Evolutionary conservation across 2,329 filamentous ascomycete genomes (phyloP), one percentile per base, ranked within the genome.

Genomic region (Pseudocercospora pini-densiflorae): DNA sequence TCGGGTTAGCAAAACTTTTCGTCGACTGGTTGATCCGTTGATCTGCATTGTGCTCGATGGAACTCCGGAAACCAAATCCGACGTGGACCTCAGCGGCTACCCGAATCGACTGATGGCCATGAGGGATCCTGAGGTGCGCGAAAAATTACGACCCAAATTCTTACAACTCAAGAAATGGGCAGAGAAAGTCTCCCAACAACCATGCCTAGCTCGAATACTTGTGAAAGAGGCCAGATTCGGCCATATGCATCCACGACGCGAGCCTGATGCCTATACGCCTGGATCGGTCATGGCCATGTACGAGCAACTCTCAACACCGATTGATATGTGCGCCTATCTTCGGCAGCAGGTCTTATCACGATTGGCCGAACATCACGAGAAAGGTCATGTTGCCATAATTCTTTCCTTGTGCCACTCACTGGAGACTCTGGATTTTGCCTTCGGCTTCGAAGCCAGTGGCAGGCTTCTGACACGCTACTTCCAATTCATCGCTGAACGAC

Each of bases 281-380:
- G 51, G 51, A 33, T 55, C 51, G 27, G 51, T 27, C 12, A 29
- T 55, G 27, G 24, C 51, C 16, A 27, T 31, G 23, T 55, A 55
- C 12, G 51, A 55, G 24, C 51, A 29, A 23, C 51, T 55, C 16
- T 55, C 51, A 55, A 55, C 51, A n/a, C 51, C 51, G 8, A 55
- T 55, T 16, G 51, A 55, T 27, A 55, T 55, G 27, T 55, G 51
- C 19, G 51, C 51, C 51, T 55, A 31, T 27, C 51, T 55, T 8
- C 51, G 51, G 8, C 51, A 55, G 51, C 51, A 55, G 27, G 51
- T 55, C 10, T 55, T 55, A 27, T 55, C 51, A 4, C 51, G 51
- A 16, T 31, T 55, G 23, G 51, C 51, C 24, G 51, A 55, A n/a
- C 51, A 55, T 55, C 51, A 55, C 27, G 51, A 55, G 51, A 55